Evolutionary conservation across 2,329 filamentous ascomycete genomes (phyloP), one percentile per base, ranked within the genome.

Genomic region (Apiospora arundinis): DNA sequence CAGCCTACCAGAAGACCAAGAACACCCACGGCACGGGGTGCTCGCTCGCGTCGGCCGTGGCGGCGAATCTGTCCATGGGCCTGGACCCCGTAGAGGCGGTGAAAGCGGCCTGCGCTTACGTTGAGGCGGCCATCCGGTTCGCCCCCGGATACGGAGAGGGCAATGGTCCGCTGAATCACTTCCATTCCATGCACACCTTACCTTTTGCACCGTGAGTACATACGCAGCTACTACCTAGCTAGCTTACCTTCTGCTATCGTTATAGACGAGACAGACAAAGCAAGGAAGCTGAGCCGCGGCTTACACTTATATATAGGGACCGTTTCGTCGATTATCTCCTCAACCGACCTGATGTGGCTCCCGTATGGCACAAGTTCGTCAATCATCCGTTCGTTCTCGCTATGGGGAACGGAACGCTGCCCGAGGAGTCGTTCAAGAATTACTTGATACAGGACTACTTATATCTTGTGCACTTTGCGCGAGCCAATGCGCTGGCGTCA

Each of bases 11-110:
- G 73, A 82, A 86, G 12, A 94, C 92, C 11, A 92, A 86, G 72
- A 95, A 95, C 78, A 98, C 95, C 0, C 96, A 99, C 78, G 96
- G 96, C 0, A 98, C 96, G 0, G 96, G 96, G 4, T 99, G 96
- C 79, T 97, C 95, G 12, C 87, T 98, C 72, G 96, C 96, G 52
- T 97, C 93, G 73, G 92, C 93, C 3, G 93, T 95, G 76, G 91
- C 93, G 1, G 92, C 91, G n/a, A 92, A 93, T 73, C 81, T 95
- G 9, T 87, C 92, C 18, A 87, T 84, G 69, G 91, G 90, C 0
- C 78, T 88, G 67, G 82, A 85, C 7, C 84, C 93, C 1, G 81
- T 86, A 0, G 80, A 84, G 56, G 90, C 92, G 44, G 92, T 93
- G n/a, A 87, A 85, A 70, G 84, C 86, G n/a, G 92, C 91, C 1